Evolutionary conservation across 2,329 filamentous ascomycete genomes (phyloP), one percentile per base, ranked within the genome.

Genomic region (Phaeomoniella chlamydospora): DNA sequence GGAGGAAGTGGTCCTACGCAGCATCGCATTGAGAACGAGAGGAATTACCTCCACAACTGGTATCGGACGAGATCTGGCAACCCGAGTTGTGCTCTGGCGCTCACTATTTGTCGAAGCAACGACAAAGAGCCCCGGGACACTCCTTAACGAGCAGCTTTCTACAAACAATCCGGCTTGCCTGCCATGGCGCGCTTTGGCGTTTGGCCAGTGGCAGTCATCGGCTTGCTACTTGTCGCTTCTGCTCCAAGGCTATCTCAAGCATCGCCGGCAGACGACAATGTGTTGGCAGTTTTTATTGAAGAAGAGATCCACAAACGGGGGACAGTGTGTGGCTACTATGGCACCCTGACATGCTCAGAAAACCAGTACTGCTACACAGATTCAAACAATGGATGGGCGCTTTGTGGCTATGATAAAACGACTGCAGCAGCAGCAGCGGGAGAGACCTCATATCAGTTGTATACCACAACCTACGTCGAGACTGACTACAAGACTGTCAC

Each of bases 381-480:
- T 47, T 44, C 53, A 39, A 54, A 53, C 40, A 53, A 59, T 39
- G 55, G 70, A 50, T 26, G 22, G 22, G 69, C 68, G 29, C 56
- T 61, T 42, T 73, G 69, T 46, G 47, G 50, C 18, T 45, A 45
- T 16, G 43, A 44, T 36, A 13, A n/a, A 5, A 29, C 34, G 9
- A 30, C 22, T 5, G 35, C 32, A 13, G 47, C 44, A 4, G 46
- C 43, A 19, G 42, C 43, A 35, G 47, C 41, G 30, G 54, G 46
- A 36, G 47, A 48, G 11, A 67, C 66, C n/a, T 52, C 57, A 41
- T 76, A 70, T 69, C 50, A 67, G 41, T 67, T 66, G 52, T 72
- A 59, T 47, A 77, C 72, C 13, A 69, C 68, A 2, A 73, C 68
- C 4, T 74, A 58, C 45, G 60, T 69, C 10, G 63, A 72, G 49